phyloP scores from a whole-genome alignment of 306 rosid species.

The Hippophae tibetana region DNA sequence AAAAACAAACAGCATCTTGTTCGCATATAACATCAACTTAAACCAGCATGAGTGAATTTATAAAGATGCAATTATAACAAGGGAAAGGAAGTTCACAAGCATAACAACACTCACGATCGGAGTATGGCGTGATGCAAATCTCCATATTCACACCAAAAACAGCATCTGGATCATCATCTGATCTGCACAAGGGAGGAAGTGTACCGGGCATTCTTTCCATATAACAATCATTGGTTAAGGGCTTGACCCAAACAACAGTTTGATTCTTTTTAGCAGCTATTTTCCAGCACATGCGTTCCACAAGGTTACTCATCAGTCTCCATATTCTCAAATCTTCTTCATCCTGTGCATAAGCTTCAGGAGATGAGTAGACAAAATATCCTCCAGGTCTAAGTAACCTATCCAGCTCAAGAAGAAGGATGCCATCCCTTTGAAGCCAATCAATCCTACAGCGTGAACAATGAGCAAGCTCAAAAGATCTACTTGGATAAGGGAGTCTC shows the following conservation, averaged over 20 bases:
- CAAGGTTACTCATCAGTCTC: slow-evolving; percentile 89
- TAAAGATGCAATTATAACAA: no score
- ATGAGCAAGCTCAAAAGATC: slow-evolving; percentile 97
- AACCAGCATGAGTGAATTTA: no score
- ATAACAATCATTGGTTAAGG: slow-evolving; percentile 81
- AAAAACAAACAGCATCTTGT: no score
- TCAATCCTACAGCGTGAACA: slow-evolving; percentile 99
- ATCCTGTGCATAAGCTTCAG: slow-evolving; percentile 99
- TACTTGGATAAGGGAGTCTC: slow-evolving; percentile 98
- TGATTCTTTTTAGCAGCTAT: slow-evolving; percentile 77
- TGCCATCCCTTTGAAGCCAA: slow-evolving; percentile 99
- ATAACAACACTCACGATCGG: slow-evolving; percentile 63
- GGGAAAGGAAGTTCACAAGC: not conserved
- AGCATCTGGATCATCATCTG: slow-evolving; percentile 84
- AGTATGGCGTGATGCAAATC: slow-evolving; percentile 82
- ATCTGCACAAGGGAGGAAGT: slow-evolving; percentile 85
- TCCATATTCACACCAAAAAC: slow-evolving; percentile 85
- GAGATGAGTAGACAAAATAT: slow-evolving; percentile 95
- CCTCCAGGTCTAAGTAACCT: slow-evolving; percentile 98
- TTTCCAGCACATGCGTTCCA: slow-evolving; percentile 92
- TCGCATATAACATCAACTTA: no score
- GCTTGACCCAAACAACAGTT: slow-evolving; percentile 97
- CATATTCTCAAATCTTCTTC: slow-evolving; percentile 94
- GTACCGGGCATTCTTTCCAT: slow-evolving; percentile 66
- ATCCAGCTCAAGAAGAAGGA: slow-evolving; percentile 88